phyloP scores from a whole-genome alignment of 768 basidiomycete genomes.

The Porpolomopsis calyptriformis region DNA sequence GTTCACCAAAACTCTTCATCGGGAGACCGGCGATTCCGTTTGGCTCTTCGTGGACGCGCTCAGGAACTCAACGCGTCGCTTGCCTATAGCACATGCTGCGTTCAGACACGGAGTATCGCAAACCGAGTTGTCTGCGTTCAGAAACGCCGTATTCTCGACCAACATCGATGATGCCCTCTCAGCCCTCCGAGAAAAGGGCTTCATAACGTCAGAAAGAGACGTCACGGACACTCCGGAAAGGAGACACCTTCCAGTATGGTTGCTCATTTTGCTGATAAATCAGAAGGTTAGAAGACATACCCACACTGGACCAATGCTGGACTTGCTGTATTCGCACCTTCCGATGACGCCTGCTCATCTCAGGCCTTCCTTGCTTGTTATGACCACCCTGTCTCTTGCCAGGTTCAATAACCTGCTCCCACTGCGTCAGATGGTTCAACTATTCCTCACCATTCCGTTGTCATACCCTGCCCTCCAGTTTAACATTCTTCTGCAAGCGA shows the following conservation, averaged over 20 bases:
- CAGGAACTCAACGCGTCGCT: slow-evolving; percentile 15
- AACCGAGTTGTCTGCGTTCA: slow-evolving; percentile 32
- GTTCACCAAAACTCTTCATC: slow-evolving; percentile 23
- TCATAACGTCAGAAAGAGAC: slow-evolving; percentile 4
- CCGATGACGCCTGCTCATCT: slow-evolving; percentile 20
- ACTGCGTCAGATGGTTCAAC: slow-evolving; percentile 33
- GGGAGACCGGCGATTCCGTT: slow-evolving; percentile 26
- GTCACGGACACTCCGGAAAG: not conserved
- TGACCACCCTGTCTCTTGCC: slow-evolving; percentile 39
- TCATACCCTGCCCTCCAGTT: slow-evolving; percentile 27
- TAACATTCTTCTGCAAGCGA: slow-evolving; percentile 44
- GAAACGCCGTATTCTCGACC: slow-evolving; percentile 22
- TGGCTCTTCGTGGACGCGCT: slow-evolving; percentile 33
- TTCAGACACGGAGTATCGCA: slow-evolving; percentile 22
- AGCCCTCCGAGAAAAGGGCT: slow-evolving; percentile 10
- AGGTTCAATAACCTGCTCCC: slow-evolving; percentile 38
- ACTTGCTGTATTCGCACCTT: slow-evolving; percentile 34
- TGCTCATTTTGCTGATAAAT: slow-evolving; percentile 38
- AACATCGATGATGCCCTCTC: slow-evolving; percentile 24
- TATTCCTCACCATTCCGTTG: slow-evolving; percentile 28
- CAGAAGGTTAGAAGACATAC: slow-evolving; percentile 34
- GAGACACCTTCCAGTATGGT: slow-evolving; percentile 39
- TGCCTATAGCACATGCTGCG: slow-evolving; percentile 22
- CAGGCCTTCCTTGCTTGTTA: slow-evolving; percentile 34
- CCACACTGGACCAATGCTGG: slow-evolving; percentile 36